Percentiles rank a stretch among this genome's conserved stretches.
These are phyloP conservation scores for Diplocarpon mali DNA, from an alignment of 2,329 filamentous ascomycete species.

Conservation along the genomic window DNA sequence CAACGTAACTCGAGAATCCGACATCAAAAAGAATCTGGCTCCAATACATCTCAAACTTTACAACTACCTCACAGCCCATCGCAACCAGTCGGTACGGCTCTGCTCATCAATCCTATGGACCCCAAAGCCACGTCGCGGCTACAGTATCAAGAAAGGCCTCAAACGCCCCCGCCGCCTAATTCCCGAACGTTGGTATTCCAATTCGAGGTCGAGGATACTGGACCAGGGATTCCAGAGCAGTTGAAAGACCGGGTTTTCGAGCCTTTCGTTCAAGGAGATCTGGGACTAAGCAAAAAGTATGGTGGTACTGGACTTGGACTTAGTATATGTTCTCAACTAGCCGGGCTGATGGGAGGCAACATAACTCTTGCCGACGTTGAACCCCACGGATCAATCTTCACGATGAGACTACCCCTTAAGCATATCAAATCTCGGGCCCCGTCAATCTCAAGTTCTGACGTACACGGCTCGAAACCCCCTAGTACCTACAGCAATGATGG, in stretches of 20 bases:
- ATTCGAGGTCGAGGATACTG: constrained; percentile 81
- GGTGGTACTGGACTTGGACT: constrained; percentile 81
- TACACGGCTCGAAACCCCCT: constrained; percentile 24
- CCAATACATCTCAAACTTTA: constrained; percentile 39
- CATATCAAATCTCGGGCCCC: constrained; percentile 50
- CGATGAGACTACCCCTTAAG: constrained; percentile 69
- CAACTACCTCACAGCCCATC: constrained; percentile 25
- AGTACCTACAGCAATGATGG: constrained; percentile 22
- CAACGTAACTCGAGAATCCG: constrained; percentile 17
- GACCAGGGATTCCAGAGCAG: constrained; percentile 69
- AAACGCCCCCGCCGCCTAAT: constrained; percentile 47
- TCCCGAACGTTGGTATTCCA: constrained; percentile 66
- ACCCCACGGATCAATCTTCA: constrained; percentile 70
- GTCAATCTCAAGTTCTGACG: constrained; percentile 18
- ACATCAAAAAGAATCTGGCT: constrained; percentile 22
- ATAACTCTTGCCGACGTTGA: constrained; percentile 62
- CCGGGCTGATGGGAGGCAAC: constrained; percentile 68
- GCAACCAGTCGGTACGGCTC: constrained; percentile 37
- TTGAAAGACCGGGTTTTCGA: constrained; percentile 82
- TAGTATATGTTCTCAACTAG: constrained; percentile 81
- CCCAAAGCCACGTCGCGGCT: constrained; percentile 25
- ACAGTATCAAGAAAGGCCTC: constrained; percentile 41
- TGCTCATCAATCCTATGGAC: constrained; percentile 53
- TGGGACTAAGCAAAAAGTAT: constrained; percentile 80
- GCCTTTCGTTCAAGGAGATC: constrained; percentile 87